A percentile compares a stretch with the other conserved stretches of the same genome.
These are phyloP conservation scores for Fusarium tuaranense DNA, from an alignment of 2,329 filamentous ascomycete genomes.

Conservation along the genomic window DNA sequence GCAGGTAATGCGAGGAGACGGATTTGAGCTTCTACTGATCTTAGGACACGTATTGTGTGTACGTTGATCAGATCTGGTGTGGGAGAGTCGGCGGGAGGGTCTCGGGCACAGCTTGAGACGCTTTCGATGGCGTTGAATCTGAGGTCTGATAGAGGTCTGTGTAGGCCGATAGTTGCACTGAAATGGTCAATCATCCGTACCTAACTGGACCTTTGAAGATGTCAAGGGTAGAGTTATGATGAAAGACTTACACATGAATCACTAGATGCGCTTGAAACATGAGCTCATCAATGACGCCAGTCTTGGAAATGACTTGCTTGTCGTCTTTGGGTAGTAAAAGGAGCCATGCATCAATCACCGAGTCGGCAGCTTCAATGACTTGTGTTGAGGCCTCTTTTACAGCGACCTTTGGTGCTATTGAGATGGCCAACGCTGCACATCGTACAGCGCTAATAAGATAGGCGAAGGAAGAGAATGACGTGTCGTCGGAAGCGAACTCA, in stretches of 20 bases:
- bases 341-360: conserved; percentile 25
- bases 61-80: conserved; percentile 30
- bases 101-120: conserved; percentile 26
- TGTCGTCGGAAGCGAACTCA: conserved; percentile 17
- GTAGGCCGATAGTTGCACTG: conserved; percentile 32
- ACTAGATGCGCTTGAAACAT: conserved; percentile 35
- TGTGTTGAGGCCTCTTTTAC: conserved; percentile 16
- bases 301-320: conserved; percentile 11
- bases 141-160: conserved; percentile 29
- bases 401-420: conserved; percentile 9
- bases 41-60: conserved; percentile 24
- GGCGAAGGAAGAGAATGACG: conserved; percentile 24
- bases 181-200: neutral
- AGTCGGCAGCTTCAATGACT: conserved; percentile 30
- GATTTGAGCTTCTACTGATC: conserved; percentile 31
- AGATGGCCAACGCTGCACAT: conserved; percentile 23
- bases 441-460: conserved; percentile 28
- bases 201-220: fast-evolving
- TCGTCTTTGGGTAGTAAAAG: conserved; percentile 14
- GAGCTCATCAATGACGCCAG: conserved; percentile 28
- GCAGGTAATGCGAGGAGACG: conserved; percentile 18
- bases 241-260: conserved; percentile 28
- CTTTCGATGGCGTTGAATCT: conserved; percentile 29
- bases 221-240: fast-evolving
- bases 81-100: conserved; percentile 14